A percentile compares a stretch with the other conserved stretches of the same genome.
These are phyloP conservation scores for Boletellus sp. DNA, from an alignment of 768 basidiomycete genomes.

Conservation along the genomic window DNA sequence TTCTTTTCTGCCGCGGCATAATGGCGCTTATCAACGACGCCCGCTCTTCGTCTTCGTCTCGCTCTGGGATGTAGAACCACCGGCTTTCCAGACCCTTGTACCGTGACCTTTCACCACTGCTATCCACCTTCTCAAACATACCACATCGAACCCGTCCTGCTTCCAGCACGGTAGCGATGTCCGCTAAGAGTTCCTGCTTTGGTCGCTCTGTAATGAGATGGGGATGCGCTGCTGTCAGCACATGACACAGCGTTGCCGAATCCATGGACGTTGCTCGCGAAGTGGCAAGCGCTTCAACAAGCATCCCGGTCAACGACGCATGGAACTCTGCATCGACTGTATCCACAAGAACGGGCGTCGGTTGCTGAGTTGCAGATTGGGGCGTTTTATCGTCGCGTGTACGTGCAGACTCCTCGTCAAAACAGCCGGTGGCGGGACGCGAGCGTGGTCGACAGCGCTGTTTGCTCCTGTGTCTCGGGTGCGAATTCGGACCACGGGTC, in stretches of 20 bases:
- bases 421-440: not conserved
- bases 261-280: constrained; percentile 68
- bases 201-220: constrained; percentile 37
- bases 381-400: constrained; percentile 4
- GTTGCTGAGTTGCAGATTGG: not conserved
- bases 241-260: constrained; percentile 48
- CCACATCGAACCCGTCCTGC: constrained; percentile 45
- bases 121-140: constrained; percentile 71
- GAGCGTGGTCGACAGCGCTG: constrained; percentile 11
- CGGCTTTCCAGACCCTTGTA: constrained; percentile 46
- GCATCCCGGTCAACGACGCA: constrained; percentile 56
- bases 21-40: constrained; percentile 62
- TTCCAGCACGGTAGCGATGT: constrained; percentile 50
- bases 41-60: constrained; percentile 68
- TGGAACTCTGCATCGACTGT: constrained; percentile 25
- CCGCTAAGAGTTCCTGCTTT: constrained; percentile 43
- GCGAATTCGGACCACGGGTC: not conserved
- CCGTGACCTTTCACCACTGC: constrained; percentile 50
- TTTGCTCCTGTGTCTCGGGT: not conserved
- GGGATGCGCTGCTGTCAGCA: constrained; percentile 52
- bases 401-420: not conserved
- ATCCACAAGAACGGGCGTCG: constrained; percentile 7
- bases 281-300: constrained; percentile 68
- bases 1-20: constrained; percentile 75
- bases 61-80: constrained; percentile 77